Percentiles rank a stretch among this genome's conserved stretches.
phyloP scores from a whole-genome alignment of 2,329 filamentous ascomycete genomes.

The Leptographium flavum region DNA sequence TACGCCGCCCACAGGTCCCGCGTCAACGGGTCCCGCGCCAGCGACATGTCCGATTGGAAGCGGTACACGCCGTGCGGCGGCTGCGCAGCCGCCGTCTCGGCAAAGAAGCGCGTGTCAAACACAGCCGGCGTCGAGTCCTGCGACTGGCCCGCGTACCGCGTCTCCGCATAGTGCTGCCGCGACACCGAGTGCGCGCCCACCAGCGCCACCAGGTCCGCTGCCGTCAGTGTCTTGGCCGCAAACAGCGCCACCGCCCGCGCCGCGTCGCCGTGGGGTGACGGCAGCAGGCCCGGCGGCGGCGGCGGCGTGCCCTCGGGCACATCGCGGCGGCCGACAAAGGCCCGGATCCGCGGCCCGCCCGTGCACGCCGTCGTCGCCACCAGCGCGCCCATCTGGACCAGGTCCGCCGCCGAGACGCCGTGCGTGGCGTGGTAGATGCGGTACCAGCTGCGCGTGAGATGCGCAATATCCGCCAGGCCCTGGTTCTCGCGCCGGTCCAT shows the following conservation, averaged over 20 bases:
- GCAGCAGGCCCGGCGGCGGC: slow-evolving; percentile 29
- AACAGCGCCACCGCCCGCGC: slow-evolving; percentile 31
- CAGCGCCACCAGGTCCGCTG: slow-evolving; percentile 36
- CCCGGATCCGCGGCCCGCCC: slow-evolving; percentile 32
- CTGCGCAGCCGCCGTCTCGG: slow-evolving; percentile 19
- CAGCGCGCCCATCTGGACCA: slow-evolving; percentile 35
- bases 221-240: slow-evolving; percentile 32
- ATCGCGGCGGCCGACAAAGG: slow-evolving; percentile 35
- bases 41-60: slow-evolving; percentile 26
- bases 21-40: slow-evolving; percentile 23
- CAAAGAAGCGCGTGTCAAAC: slow-evolving; percentile 37
- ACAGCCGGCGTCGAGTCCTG: slow-evolving; percentile 33
- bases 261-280: slow-evolving; percentile 23
- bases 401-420: slow-evolving; percentile 34
- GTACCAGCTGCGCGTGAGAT: slow-evolving; percentile 22
- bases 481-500: slow-evolving; percentile 25
- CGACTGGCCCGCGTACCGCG: slow-evolving; percentile 20
- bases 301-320: slow-evolving; percentile 16
- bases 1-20: slow-evolving; percentile 24
- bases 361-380: slow-evolving; percentile 36
- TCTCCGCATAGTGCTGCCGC: slow-evolving; percentile 30
- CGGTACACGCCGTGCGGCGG: slow-evolving; percentile 19
- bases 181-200: slow-evolving; percentile 38
- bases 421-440: slow-evolving; percentile 20
- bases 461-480: slow-evolving; percentile 28